Conservation (phyloP, 352 stramenopile species). For the Globisporangium viniferum region DNA sequence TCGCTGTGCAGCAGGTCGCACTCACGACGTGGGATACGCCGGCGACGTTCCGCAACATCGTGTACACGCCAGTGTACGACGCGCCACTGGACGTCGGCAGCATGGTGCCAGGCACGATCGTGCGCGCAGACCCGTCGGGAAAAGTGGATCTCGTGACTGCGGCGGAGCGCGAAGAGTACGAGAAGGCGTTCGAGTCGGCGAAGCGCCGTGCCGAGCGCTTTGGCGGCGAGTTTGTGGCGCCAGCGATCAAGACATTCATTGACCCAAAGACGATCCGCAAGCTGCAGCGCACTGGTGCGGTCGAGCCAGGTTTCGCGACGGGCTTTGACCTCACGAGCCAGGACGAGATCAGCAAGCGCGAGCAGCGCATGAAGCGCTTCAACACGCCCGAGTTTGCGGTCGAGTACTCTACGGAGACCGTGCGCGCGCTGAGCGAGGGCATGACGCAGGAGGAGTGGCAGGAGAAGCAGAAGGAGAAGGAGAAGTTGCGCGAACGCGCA, state of each 20-base stretch:
- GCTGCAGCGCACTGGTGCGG: slow-evolving; percentile 65
- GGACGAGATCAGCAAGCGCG: slow-evolving; percentile 61
- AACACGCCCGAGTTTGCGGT: slow-evolving; percentile 71
- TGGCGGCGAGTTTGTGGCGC: slow-evolving; percentile 51
- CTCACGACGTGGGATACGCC: slow-evolving; percentile 70
- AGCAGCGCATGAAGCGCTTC: slow-evolving; percentile 80
- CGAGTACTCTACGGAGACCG: slow-evolving; percentile 61
- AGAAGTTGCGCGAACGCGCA: slow-evolving; percentile 62
- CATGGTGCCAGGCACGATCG: slow-evolving; percentile 46
- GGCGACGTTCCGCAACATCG: slow-evolving; percentile 46
- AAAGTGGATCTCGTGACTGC: slow-evolving; percentile 54
- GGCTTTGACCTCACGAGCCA: slow-evolving; percentile 69
- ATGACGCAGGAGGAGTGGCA: slow-evolving; percentile 74
- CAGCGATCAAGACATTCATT: slow-evolving; percentile 74
- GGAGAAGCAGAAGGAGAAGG: slow-evolving; percentile 52
- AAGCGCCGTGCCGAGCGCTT: slow-evolving; percentile 66
- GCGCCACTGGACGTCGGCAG: slow-evolving; percentile 31
- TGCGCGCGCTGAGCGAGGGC: slow-evolving; percentile 52
- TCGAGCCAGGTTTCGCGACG: slow-evolving; percentile 59
- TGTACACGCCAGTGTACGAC: slow-evolving; percentile 33
- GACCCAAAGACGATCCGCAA: slow-evolving; percentile 75
- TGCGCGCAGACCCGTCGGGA: slow-evolving; percentile 56
- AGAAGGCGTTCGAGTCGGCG: slow-evolving; percentile 35
- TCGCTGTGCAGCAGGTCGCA: slow-evolving; percentile 39
- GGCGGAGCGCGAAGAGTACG: slow-evolving; percentile 49